phyloP scores from a whole-genome alignment of 2,329 filamentous ascomycete genomes.

The Chaetomiaceae sp. region DNA sequence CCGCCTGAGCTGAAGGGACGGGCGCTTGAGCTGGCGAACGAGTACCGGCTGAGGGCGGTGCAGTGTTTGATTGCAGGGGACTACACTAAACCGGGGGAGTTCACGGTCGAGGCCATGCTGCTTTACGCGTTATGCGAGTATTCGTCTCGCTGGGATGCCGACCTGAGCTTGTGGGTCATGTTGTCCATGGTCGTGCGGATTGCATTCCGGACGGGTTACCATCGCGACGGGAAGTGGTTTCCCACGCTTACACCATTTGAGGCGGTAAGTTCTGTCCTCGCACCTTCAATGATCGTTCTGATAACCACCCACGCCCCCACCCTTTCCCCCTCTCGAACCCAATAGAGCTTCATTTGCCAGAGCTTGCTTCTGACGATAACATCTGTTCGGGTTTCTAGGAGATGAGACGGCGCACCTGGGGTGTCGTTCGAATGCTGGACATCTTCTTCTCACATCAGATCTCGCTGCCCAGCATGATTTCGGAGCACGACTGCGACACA shows the following conservation, averaged over 20 bases:
- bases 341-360: no score
- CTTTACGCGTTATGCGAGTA: conserved; percentile 74
- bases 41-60: conserved; percentile 68
- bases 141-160: conserved; percentile 66
- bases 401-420: conserved; percentile 66
- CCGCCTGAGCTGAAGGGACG: conserved; percentile 72
- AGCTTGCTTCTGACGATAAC: no score
- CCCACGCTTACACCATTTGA: conserved; percentile 67
- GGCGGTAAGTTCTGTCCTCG: conserved; percentile 45
- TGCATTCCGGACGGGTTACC: conserved; percentile 68
- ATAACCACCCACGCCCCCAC: neutral
- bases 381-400: conserved; percentile 52
- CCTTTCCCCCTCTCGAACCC: neutral
- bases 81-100: conserved; percentile 68
- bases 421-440: conserved; percentile 67
- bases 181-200: conserved; percentile 51
- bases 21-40: conserved; percentile 52
- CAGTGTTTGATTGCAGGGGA: conserved; percentile 73
- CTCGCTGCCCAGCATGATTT: conserved; percentile 63
- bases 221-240: conserved; percentile 72
- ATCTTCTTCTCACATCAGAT: conserved; percentile 73
- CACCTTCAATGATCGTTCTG: no score
- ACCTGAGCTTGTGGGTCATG: conserved; percentile 60
- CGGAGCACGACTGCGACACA: conserved; percentile 69
- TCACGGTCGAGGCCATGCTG: conserved; percentile 74